These are phyloP conservation scores for Trametes punicea DNA, from an alignment of 768 basidiomycete species.

Conservation along the genomic window DNA sequence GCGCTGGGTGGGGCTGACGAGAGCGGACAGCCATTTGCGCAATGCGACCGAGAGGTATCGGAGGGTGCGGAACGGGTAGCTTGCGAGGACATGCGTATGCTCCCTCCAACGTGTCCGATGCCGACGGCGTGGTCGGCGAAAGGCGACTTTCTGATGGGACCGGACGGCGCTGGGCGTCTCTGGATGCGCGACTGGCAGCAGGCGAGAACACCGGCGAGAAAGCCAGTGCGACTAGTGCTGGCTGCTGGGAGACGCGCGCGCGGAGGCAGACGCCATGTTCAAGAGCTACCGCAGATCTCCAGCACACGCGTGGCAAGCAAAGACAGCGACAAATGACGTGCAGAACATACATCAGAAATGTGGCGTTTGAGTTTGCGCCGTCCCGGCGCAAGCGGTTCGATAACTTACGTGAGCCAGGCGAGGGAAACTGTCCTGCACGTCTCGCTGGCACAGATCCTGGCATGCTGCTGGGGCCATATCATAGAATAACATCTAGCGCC, in stretches of 20 bases:
- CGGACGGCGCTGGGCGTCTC: conserved; percentile 4
- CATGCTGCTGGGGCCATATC: not conserved
- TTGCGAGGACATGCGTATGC: not conserved
- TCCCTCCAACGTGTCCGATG: conserved; percentile 18
- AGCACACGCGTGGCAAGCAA: conserved; percentile 10
- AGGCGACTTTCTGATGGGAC: conserved; percentile 15
- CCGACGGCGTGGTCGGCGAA: conserved; percentile 18
- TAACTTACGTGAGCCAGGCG: conserved; percentile 15
- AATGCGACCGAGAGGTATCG: conserved; percentile 7
- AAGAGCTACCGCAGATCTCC: conserved; percentile 4
- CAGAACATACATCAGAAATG: conserved; percentile 22
- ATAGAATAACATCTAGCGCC: not conserved
- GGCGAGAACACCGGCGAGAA: conserved; percentile 15
- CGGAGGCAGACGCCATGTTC: not conserved
- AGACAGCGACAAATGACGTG: conserved; percentile 19
- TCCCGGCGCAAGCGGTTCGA: conserved; percentile 6
- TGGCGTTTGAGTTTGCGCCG: conserved; percentile 22
- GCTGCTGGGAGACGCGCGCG: not conserved
- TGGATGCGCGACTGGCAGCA: not conserved
- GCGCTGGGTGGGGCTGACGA: not conserved
- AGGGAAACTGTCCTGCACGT: conserved; percentile 12
- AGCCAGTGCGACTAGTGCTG: not conserved
- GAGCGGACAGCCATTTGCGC: not conserved
- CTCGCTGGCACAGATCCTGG: conserved; percentile 5
- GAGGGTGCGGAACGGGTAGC: conserved; percentile 1